These are phyloP conservation scores for Syzygium oleosum DNA, from an alignment of 345 rosid species.

Conservation along the genomic window DNA sequence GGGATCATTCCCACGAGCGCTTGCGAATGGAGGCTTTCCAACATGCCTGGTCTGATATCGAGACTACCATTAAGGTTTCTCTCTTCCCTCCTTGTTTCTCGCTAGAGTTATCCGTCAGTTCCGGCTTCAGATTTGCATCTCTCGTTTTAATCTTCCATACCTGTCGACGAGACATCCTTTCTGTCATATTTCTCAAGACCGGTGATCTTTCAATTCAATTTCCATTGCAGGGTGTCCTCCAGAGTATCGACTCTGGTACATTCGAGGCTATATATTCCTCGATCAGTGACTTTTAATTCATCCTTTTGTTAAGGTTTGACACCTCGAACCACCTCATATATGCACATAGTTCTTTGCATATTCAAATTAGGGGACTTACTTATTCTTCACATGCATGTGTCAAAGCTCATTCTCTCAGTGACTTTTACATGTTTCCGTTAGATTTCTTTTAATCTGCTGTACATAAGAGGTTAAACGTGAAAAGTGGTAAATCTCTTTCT, in stretches of 20 bases:
- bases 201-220: background rate
- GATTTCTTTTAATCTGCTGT: background rate
- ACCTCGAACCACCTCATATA: background rate
- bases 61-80: conserved; percentile 42
- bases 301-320: conserved; percentile 59
- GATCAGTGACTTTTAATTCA: conserved; percentile 63
- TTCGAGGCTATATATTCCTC: conserved; percentile 59
- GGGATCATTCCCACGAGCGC: conserved; percentile 3
- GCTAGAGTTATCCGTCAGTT: background rate
- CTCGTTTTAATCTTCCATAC: background rate
- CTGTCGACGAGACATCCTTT: background rate
- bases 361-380: background rate
- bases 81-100: background rate
- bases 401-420: background rate
- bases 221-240: conserved; percentile 59
- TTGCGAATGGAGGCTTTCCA: conserved; percentile 47
- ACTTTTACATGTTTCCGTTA: background rate
- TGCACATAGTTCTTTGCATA: background rate
- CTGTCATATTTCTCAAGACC: background rate
- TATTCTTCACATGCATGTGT: background rate
- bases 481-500: background rate
- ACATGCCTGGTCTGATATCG: conserved; percentile 62
- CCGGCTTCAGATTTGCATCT: background rate
- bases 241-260: conserved; percentile 31
- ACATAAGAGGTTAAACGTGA: background rate